Evolutionary conservation across 2,329 filamentous ascomycete genomes (phyloP).

Genomic region (Fusarium foetens): DNA sequence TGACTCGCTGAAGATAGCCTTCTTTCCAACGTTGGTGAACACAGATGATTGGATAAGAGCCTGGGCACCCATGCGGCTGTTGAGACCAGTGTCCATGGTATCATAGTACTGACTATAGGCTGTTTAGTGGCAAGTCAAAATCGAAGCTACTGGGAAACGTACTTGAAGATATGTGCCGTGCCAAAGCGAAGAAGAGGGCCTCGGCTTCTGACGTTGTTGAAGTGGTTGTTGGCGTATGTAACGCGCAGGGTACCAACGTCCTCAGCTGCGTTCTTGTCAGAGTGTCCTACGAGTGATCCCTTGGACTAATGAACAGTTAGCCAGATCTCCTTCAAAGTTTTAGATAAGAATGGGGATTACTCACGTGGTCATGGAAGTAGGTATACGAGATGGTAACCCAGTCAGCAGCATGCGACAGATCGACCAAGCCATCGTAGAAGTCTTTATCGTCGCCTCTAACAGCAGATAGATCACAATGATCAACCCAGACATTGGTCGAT

Average conservation of each 20-base stretch:
- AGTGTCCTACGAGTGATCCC: conserved; percentile 69
- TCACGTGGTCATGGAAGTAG: conserved; percentile 55
- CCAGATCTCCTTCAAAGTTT: accelerated
- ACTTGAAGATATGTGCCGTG: conserved; percentile 62
- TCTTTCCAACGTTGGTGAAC: conserved; percentile 40
- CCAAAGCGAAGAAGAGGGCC: conserved; percentile 70
- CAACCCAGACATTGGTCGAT: conserved; percentile 60
- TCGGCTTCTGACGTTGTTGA: conserved; percentile 68
- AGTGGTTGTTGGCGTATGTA: conserved; percentile 71
- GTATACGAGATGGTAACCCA: conserved; percentile 56
- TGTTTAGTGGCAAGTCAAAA: not conserved
- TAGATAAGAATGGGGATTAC: not conserved
- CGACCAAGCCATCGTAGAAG: conserved; percentile 56
- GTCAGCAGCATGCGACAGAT: conserved; percentile 57
- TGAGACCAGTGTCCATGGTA: conserved; percentile 42
- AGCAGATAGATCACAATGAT: conserved; percentile 56
- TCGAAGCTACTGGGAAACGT: accelerated
- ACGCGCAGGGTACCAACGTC: conserved; percentile 68
- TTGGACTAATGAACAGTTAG: conserved; percentile 51
- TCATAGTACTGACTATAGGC: conserved; percentile 33
- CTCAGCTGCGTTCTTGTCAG: conserved; percentile 65
- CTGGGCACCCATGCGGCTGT: conserved; percentile 40
- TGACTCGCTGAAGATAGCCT: conserved; percentile 40
- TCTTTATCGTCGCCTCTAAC: conserved; percentile 54
- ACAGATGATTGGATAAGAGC: conserved; percentile 40